Conservation (phyloP, 1,284 basidiomycete genomes). For the Naganishia cerealis region DNA sequence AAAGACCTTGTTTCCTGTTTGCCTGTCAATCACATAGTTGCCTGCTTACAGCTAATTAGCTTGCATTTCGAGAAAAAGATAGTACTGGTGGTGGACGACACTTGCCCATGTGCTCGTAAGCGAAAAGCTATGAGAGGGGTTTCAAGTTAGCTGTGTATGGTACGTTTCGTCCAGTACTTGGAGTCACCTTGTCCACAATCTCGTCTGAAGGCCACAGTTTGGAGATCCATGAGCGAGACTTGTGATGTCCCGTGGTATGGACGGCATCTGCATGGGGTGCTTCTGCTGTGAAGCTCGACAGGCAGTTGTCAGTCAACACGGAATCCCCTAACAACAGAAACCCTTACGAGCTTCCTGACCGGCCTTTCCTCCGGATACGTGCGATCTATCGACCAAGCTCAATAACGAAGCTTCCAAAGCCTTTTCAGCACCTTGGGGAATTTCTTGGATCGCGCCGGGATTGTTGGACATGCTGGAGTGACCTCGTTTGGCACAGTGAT, state of each 20-base stretch:
- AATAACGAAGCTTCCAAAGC: slow-evolving; percentile 75
- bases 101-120: slow-evolving; percentile 51
- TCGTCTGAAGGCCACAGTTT: slow-evolving; percentile 47
- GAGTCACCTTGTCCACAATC: slow-evolving; percentile 46
- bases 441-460: background rate
- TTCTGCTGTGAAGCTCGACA: background rate
- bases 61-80: background rate
- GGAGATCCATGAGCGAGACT: slow-evolving; percentile 43
- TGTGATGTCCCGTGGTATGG: slow-evolving; percentile 39
- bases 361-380: slow-evolving; percentile 67
- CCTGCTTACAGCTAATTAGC: slow-evolving; percentile 48
- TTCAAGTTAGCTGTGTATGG: background rate
- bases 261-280: slow-evolving; percentile 41
- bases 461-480: slow-evolving; percentile 9
- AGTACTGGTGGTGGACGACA: background rate
- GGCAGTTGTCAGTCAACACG: background rate
- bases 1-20: slow-evolving; percentile 65
- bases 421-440: background rate
- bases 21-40: slow-evolving; percentile 67
- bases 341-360: slow-evolving; percentile 49
- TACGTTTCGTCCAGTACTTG: background rate
- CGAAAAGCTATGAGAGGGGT: slow-evolving; percentile 44
- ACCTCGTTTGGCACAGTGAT: background rate
- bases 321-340: background rate
- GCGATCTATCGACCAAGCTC: slow-evolving; percentile 68